Conservation (phyloP, 148 eudicot species). For the Dysphania ambrosioides region DNA sequence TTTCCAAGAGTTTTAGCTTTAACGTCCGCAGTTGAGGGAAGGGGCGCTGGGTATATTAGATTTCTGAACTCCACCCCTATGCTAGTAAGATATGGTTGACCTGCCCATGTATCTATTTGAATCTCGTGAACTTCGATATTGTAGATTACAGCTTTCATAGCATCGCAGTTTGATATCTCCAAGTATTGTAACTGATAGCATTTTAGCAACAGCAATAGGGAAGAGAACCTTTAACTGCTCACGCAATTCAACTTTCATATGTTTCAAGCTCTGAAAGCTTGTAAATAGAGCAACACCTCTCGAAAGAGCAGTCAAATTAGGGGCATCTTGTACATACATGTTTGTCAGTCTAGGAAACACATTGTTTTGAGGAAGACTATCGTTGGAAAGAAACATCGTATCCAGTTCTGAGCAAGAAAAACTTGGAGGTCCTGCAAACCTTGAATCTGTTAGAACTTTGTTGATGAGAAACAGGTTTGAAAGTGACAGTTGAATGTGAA, state of each 20-base stretch:
- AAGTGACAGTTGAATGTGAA: constrained; percentile 23
- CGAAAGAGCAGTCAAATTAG: constrained; percentile 25
- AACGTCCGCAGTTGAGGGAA: constrained; percentile 23
- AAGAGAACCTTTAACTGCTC: constrained; percentile 21
- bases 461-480: constrained; percentile 14
- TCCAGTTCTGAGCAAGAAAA: constrained; percentile 23
- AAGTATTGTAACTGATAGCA: constrained; percentile 23
- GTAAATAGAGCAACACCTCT: constrained; percentile 16
- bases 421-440: constrained; percentile 20
- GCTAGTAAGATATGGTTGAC: neutral
- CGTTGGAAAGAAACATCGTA: constrained; percentile 6
- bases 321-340: constrained; percentile 23
- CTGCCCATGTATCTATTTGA: neutral
- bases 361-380: neutral
- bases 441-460: constrained; percentile 4
- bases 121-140: neutral
- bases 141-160: constrained; percentile 21
- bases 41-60: constrained; percentile 1
- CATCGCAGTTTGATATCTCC: constrained; percentile 29
- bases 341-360: constrained; percentile 20
- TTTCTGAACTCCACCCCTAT: neutral
- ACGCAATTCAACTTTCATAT: constrained; percentile 18
- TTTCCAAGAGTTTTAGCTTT: constrained; percentile 20
- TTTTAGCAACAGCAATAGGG: constrained; percentile 16
- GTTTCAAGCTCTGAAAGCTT: constrained; percentile 28